Conservation (phyloP, 768 basidiomycete species). For the Tulasnella sp. region DNA sequence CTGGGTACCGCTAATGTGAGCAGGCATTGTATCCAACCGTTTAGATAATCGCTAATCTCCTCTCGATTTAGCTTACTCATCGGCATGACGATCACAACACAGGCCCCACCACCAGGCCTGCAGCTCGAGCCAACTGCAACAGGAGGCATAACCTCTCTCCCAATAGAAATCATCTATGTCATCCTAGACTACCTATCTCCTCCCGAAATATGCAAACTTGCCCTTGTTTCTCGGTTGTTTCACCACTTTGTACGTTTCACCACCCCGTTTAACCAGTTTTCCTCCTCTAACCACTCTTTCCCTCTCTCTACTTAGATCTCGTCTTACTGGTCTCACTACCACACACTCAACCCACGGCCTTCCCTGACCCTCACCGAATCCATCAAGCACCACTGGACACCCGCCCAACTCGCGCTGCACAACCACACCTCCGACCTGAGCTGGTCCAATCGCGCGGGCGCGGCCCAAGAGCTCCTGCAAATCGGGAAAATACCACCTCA, state of each 20-base stretch:
- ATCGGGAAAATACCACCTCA: neutral
- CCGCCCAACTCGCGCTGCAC: neutral
- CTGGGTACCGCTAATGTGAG: neutral
- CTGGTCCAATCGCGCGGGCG: neutral
- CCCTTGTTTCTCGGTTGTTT: neutral
- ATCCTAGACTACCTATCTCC: neutral
- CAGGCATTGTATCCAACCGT: neutral
- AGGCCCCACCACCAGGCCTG: neutral
- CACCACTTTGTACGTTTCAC: neutral
- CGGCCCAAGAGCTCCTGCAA: neutral
- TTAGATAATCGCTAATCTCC: neutral
- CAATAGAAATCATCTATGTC: neutral
- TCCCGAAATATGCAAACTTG: neutral
- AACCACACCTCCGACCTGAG: neutral
- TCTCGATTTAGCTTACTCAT: neutral
- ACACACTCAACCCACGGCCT: neutral
- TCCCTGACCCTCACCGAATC: neutral
- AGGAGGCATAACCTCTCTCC: neutral
- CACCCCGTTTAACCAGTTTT: neutral
- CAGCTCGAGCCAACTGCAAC: neutral
- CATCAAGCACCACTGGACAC: neutral
- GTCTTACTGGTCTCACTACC: neutral
- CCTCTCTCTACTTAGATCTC: neutral
- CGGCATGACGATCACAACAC: neutral
- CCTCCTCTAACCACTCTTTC: neutral